Evolutionary conservation across 2,329 filamentous ascomycete genomes (phyloP), one percentile per base, ranked within the genome.

Genomic region (Aspergillus ibericus): DNA sequence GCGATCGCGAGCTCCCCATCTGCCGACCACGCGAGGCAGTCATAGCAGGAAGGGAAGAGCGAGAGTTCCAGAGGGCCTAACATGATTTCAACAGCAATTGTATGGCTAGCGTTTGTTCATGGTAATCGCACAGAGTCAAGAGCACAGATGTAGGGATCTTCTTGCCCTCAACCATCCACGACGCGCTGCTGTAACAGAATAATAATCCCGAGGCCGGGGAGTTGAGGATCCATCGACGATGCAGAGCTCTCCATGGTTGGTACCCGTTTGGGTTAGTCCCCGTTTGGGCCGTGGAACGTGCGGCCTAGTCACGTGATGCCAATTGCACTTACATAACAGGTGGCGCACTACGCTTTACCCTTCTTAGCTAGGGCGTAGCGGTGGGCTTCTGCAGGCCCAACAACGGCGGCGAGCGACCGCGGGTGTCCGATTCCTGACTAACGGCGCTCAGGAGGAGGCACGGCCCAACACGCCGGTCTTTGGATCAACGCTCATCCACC

Each of bases 1-100:
- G 82, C 82, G 48, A 87, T 71, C 6, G 84, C 85, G 46, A 88
- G 77, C 50, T 83, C 81, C 47, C 83, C 82, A 63, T 87, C 83
- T 38, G 77, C 70, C 6, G 84, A 87, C 84, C 85, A 88, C 53
- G 79, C 76, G n/a, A 87, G 70, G 50, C 81, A 83, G 63, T 83
- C 74, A 25, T 77, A 70, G 59, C 79, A 80, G 3, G 80, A 80
- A 2, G 84, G 83, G 73, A 79, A 83, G 55, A 80, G 75, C 22
- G 72, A 71, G 6, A 80, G 66, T 55, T 75, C 68, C 29, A 79
- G 53, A 1, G 75, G 66, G 42, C 59, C 64, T 58, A 69, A 58
- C 67, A 66, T 66, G 13, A 59, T 27, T 40, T 16, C 15, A 34
- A 3, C 12, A 10, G 15, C 1, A 16, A 4, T 12, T 22, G 22